Evolutionary conservation across 768 basidiomycete species (phyloP).

Genomic region (Pseudohyphozyma bogoriensis): DNA sequence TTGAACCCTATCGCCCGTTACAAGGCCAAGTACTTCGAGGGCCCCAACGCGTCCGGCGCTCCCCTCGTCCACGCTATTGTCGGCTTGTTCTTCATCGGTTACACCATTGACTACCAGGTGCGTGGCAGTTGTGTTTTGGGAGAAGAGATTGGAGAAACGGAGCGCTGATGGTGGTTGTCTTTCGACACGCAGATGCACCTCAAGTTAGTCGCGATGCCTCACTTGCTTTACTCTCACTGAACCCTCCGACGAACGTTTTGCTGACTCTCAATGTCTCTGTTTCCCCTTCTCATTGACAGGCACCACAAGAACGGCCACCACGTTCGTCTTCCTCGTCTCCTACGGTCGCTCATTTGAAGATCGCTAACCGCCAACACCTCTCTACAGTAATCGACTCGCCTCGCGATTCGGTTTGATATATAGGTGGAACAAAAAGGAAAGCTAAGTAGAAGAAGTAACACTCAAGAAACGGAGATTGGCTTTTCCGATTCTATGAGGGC

Average conservation of each 20-base stretch:
- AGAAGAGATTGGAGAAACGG: neutral
- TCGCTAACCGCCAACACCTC: no score
- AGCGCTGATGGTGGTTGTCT: neutral
- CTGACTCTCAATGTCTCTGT: neutral
- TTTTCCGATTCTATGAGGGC: no score
- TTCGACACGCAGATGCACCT: constrained; percentile 1
- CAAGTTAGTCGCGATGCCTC: neutral
- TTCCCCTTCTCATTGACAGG: neutral
- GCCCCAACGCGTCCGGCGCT: constrained; percentile 60
- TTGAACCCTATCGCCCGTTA: constrained; percentile 52
- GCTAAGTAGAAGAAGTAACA: no score
- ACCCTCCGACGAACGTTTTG: neutral
- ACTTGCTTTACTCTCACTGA: neutral
- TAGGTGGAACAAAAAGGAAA: no score
- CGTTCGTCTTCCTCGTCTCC: neutral
- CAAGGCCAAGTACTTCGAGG: constrained; percentile 69
- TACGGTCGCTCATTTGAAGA: no score
- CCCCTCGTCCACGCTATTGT: constrained; percentile 57
- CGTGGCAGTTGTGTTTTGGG: no score
- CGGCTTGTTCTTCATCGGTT: constrained; percentile 63
- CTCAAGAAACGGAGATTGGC: no score
- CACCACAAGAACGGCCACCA: constrained; percentile 2
- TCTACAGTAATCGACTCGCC: no score
- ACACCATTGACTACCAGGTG: constrained; percentile 46
- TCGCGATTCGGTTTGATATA: no score